Conservation (phyloP, 305 asterid genomes). For the Fraxinus velutina region DNA sequence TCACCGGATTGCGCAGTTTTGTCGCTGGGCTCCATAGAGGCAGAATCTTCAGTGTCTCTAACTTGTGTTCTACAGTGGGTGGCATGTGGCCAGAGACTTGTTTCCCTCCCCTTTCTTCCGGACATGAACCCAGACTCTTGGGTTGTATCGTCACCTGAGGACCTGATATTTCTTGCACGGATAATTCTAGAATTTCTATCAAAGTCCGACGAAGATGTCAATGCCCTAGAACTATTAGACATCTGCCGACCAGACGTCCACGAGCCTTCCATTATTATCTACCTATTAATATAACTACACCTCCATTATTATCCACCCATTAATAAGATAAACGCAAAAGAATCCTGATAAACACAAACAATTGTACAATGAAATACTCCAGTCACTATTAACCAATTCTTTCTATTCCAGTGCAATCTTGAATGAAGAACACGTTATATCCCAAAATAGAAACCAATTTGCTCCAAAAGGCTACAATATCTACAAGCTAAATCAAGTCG, state of each 20-base stretch:
- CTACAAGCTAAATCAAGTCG: slow-evolving; percentile 10
- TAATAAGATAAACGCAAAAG: slow-evolving; percentile 1
- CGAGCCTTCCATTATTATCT: slow-evolving; percentile 77
- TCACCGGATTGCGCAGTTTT: slow-evolving; percentile 40
- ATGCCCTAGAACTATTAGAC: slow-evolving; percentile 45
- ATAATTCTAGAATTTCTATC: slow-evolving; percentile 48
- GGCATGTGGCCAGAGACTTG: slow-evolving; percentile 29
- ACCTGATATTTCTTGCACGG: slow-evolving; percentile 39
- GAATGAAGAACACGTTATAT: slow-evolving; percentile 37
- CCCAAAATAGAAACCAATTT: slow-evolving; percentile 11
- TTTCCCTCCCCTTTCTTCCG: slow-evolving; percentile 50
- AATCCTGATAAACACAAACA: slow-evolving; percentile 32
- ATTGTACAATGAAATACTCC: slow-evolving; percentile 25
- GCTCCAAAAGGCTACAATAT: neutral
- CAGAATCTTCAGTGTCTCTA: slow-evolving; percentile 9
- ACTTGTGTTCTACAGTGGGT: slow-evolving; percentile 31
- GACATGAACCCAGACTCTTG: slow-evolving; percentile 51
- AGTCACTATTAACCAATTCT: slow-evolving; percentile 22
- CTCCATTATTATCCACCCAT: slow-evolving; percentile 58
- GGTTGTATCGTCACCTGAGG: slow-evolving; percentile 45
- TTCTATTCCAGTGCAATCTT: slow-evolving; percentile 38
- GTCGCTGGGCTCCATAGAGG: slow-evolving; percentile 26
- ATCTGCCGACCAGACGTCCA: slow-evolving; percentile 76
- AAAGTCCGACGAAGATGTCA: slow-evolving; percentile 40
- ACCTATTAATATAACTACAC: slow-evolving; percentile 22